Base-by-base conservation (phyloP, 2,329 filamentous ascomycete species). In the Gnomoniopsis sp. region DNA sequence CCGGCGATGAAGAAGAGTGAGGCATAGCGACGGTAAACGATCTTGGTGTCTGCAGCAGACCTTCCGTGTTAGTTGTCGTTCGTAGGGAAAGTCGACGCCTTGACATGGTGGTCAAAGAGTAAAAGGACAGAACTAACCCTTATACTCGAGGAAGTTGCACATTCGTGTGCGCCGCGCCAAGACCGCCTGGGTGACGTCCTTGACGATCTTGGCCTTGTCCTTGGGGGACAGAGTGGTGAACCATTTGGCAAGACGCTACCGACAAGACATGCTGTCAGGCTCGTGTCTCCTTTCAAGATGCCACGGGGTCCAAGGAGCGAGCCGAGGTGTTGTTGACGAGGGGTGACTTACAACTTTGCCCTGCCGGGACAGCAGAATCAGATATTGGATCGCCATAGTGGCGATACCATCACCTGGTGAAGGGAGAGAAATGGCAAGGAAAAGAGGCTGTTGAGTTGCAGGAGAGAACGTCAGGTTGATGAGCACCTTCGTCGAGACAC, bases 111-210 rank as follows among this genome's bases (percentile, higher is more conserved):
- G 12, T 50, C 22, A 38, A 47, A 43, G 26, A 41, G 34, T 22
- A n/a, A 33, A 36, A 11, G 33, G 23, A 33, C 3, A 53, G 63
- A 56, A 63, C 72, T 51, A 67, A 96, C 93, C 93, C 87, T 99
- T 99, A 77, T 99, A 99, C 74, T 99, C 95, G 62, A 99, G 85
- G 77, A 99, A 99, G 78, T 99, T 99, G 85, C 95, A 99, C 95
- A 99, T 99, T 74, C 95, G 91, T 61, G 95, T 98, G 71, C 95
- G 87, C 67, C 95, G 87, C 63, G 95, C 95, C 66, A 99, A 88
- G 67, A 99, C 95, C 52, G 98, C 89, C 77, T 98, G 95, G 62
- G 95, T 92, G 70, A 99, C 95, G 82, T 99, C 95, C 78, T 99
- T 99, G 83, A 99, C 93, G 73, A 99, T 98, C 84, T 99, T 99